Conservation (phyloP, 1,284 basidiomycete species). For the Fomitopsis pinicola region DNA sequence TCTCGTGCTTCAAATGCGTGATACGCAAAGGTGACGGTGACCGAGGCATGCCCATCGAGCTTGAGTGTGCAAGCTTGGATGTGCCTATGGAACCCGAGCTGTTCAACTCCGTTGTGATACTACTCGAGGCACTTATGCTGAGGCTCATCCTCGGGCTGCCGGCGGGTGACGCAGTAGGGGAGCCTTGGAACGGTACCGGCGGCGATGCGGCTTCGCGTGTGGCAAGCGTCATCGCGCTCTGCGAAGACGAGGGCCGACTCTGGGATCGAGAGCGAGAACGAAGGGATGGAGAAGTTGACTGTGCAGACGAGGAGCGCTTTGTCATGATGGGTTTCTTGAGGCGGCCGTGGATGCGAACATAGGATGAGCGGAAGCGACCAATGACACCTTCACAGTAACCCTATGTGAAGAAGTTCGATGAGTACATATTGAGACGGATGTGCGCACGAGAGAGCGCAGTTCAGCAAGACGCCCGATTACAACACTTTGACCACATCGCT, state of each 20-base stretch:
- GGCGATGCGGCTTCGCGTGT: conserved; percentile 11
- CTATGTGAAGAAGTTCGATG: conserved; percentile 11
- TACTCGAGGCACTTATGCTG: not conserved
- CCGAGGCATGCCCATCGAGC: not conserved
- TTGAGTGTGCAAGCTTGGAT: not conserved
- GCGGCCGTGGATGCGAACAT: conserved; percentile 72
- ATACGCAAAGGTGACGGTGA: not conserved
- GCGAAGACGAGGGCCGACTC: conserved; percentile 20
- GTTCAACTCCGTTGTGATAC: not conserved
- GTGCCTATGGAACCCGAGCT: not conserved
- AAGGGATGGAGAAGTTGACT: conserved; percentile 23
- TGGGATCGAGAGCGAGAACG: conserved; percentile 21
- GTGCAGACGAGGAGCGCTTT: conserved; percentile 44
- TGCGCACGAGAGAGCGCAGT: not conserved
- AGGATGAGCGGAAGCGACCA: conserved; percentile 67
- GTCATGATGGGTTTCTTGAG: conserved; percentile 80
- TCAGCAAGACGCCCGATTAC: not conserved
- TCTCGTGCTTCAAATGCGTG: not conserved
- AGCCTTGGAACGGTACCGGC: conserved; percentile 5
- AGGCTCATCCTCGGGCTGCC: conserved; percentile 1
- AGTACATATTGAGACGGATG: not conserved
- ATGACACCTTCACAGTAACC: conserved; percentile 86
- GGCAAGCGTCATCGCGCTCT: conserved; percentile 17
- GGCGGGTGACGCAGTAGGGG: conserved; percentile 8
- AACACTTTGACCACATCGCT: no score